A percentile compares a stretch with the other conserved stretches of the same genome.
phyloP scores from a whole-genome alignment of 768 basidiomycete species.

The Serendipita sp. region DNA sequence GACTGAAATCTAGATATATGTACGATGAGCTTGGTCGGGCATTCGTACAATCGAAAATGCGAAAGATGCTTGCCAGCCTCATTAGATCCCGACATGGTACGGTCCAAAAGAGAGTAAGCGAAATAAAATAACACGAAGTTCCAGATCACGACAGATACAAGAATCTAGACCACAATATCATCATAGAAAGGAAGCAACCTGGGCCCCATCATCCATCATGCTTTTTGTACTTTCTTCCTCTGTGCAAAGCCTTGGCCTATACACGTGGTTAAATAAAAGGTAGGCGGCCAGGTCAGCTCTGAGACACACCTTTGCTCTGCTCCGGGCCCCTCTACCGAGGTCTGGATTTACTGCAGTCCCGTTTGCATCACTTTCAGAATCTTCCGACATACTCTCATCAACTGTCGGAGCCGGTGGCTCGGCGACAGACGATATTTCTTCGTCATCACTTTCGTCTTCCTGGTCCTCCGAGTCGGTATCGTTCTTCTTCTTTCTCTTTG shows the following conservation, averaged over 20 bases:
- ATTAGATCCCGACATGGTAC: background rate
- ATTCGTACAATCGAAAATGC: background rate
- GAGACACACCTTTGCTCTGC: slow-evolving; percentile 19
- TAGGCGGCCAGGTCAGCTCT: background rate
- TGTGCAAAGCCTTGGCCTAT: background rate
- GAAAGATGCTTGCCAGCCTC: background rate
- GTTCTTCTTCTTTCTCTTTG: slow-evolving; percentile 16
- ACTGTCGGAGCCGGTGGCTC: background rate
- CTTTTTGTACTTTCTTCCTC: background rate
- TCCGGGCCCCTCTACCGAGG: slow-evolving; percentile 19
- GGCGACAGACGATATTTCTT: background rate
- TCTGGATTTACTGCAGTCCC: slow-evolving; percentile 10
- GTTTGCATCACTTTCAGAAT: slow-evolving; percentile 2
- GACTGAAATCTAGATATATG: slow-evolving; percentile 43
- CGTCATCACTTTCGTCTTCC: slow-evolving; percentile 6
- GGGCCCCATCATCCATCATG: background rate
- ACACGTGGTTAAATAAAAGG: too few relatives aligned
- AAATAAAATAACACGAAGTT: background rate
- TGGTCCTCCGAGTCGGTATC: slow-evolving; percentile 14
- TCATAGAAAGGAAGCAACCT: too few relatives aligned
- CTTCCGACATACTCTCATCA: background rate
- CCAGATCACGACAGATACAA: too few relatives aligned
- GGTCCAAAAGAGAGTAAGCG: background rate
- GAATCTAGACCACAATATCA: too few relatives aligned
- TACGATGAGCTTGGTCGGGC: background rate